phyloP scores from a whole-genome alignment of 331 rosid species.

The Erythrophleum ivorense region DNA sequence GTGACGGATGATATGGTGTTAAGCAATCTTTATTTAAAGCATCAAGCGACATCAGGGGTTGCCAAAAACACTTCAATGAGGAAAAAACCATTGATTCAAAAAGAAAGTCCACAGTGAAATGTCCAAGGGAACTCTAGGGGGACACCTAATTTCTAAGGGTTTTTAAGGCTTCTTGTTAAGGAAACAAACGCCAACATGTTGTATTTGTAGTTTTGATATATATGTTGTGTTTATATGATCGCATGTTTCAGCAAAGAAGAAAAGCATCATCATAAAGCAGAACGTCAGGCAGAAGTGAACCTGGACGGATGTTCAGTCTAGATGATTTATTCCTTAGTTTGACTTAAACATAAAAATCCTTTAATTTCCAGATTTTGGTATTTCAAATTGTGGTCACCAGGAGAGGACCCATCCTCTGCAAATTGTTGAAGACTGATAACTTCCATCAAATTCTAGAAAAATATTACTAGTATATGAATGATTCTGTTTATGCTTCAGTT shows the following conservation, averaged over 20 bases:
- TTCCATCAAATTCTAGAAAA: too few relatives aligned
- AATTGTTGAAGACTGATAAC: background rate
- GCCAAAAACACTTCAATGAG: slow-evolving; percentile 52
- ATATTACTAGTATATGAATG: too few relatives aligned
- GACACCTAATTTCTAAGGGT: slow-evolving; percentile 26
- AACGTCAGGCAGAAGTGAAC: slow-evolving; percentile 19
- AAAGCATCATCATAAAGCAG: background rate
- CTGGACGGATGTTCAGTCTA: slow-evolving; percentile 34
- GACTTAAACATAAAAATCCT: background rate
- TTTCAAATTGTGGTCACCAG: slow-evolving; percentile 22
- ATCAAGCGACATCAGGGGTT: slow-evolving; percentile 36
- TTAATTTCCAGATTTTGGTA: background rate
- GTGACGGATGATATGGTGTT: background rate
- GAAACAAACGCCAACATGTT: background rate
- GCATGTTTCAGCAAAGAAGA: background rate
- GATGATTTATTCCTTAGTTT: background rate
- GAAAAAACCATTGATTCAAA: background rate
- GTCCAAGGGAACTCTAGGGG: slow-evolving; percentile 43
- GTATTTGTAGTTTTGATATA: slow-evolving; percentile 36
- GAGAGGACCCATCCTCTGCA: background rate
- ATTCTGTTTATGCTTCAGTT: background rate
- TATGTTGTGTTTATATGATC: background rate
- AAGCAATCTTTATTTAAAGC: background rate
- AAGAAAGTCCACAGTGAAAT: slow-evolving; percentile 34
- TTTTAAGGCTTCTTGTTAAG: slow-evolving; percentile 6